Evolutionary conservation across 1,284 basidiomycete species (phyloP), one percentile per base, ranked within the genome.

Genomic region (Pterulicium gracile): DNA sequence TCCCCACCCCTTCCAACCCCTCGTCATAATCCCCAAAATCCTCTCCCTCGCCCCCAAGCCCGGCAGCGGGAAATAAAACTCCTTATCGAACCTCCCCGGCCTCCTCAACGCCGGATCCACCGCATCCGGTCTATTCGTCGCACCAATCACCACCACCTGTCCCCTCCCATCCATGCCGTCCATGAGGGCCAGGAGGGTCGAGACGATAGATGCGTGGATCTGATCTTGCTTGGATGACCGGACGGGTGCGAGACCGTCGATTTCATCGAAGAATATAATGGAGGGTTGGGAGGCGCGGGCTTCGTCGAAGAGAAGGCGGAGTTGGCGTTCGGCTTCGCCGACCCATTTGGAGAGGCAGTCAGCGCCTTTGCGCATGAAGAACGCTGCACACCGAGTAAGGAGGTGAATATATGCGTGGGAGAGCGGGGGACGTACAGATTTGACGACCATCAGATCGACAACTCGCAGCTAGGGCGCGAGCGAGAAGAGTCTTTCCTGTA

Each of bases 301-400:
- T 67, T 98, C 96, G 55, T 98, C 95, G 61, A 99, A 99, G 5
- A 99, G 73, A 45, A 98, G 74, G 1, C 96, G 81, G 3, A 98
- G 74, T 62, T 98, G 96, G 2, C 96, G 81, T 60, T 98, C 96
- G 1, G 96, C 96, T 66, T 99, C 96, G 49, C 96, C 96, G 10
- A 99, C 95, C 96, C 96, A 99, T 67, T 98, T 98, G 4, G 92
- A 96, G 20, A 98, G 73, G 55, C 90, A 93, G 63, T 99, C 96
- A 18, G 96, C 96, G 34, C 96, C 96, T 66, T 99, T 99, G 44
- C 96, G 88, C 96, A 99, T 98, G 73, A 97, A 98, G 72, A 99
- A 99, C 1, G 93, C 89, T 92, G 53, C 17, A 44, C 17, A 41
- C 24, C 46, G 44, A 12, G 47, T 4, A 24, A 5, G 3, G 47